phyloP scores from a whole-genome alignment of 345 rosid genomes.

The Salix purpurea region DNA sequence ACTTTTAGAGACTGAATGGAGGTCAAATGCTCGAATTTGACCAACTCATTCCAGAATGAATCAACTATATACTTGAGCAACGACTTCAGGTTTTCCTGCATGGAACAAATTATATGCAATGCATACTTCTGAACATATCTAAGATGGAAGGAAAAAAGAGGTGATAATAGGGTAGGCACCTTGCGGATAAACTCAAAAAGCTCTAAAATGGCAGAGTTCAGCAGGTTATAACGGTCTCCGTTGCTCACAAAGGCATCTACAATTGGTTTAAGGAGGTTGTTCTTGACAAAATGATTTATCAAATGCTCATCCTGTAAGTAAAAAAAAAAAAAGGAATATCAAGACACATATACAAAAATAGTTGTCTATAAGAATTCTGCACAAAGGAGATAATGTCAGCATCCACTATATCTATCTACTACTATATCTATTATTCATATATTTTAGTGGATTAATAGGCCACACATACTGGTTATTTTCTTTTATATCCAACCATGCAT shows the following conservation, averaged over 20 bases:
- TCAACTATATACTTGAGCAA: slow-evolving; percentile 75
- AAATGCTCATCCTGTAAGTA: slow-evolving; percentile 78
- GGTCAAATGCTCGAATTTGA: slow-evolving; percentile 50
- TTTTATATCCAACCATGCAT: too few species aligned
- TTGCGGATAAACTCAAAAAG: slow-evolving; percentile 88
- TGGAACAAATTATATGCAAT: slow-evolving; percentile 11
- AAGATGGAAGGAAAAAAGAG: slow-evolving; percentile 13
- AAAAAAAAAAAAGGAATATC: slow-evolving; percentile 7
- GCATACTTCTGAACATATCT: slow-evolving; percentile 11
- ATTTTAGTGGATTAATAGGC: too few species aligned
- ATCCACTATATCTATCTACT: too few species aligned
- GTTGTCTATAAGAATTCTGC: background rate
- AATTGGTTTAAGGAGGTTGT: slow-evolving; percentile 77
- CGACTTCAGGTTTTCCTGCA: slow-evolving; percentile 76
- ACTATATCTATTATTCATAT: too few species aligned
- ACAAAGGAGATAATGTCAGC: background rate
- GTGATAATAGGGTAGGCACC: slow-evolving; percentile 35
- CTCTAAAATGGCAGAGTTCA: slow-evolving; percentile 87
- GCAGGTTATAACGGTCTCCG: slow-evolving; percentile 85
- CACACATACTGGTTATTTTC: too few species aligned
- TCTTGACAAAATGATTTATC: slow-evolving; percentile 73
- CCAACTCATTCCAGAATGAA: slow-evolving; percentile 77
- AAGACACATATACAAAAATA: background rate
- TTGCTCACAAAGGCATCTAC: slow-evolving; percentile 80
- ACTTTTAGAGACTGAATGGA: slow-evolving; percentile 62